Conservation (phyloP, 352 stramenopile genomes). For the Elongisporangium undulatum region DNA sequence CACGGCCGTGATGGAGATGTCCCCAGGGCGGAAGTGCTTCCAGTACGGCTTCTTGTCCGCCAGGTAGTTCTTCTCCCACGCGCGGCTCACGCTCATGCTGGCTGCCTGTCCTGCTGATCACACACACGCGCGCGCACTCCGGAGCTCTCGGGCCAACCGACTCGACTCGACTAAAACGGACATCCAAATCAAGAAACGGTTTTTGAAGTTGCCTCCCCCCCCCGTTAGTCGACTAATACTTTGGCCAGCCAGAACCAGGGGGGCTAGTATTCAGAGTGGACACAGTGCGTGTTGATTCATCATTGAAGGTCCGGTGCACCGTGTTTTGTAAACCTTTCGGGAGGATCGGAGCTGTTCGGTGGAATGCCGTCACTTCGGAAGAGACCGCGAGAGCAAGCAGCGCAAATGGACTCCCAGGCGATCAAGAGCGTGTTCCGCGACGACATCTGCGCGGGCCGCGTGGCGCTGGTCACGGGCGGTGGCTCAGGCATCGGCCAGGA, state of each 20-base stretch:
- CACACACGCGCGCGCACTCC: neutral
- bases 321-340: neutral
- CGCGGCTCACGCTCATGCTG: conserved; percentile 53
- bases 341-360: neutral
- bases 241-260: too few relatives aligned
- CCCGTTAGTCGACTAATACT: too few relatives aligned
- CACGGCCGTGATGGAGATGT: conserved; percentile 62
- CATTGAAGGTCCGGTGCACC: neutral
- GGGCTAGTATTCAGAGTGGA: too few relatives aligned
- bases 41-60: conserved; percentile 85
- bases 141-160: neutral
- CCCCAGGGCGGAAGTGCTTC: conserved; percentile 46
- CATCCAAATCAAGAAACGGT: too few relatives aligned
- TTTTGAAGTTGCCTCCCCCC: too few relatives aligned
- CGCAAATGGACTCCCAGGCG: conserved; percentile 43
- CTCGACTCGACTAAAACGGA: neutral
- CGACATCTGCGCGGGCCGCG: conserved; percentile 49
- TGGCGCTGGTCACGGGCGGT: conserved; percentile 92
- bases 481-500: conserved; percentile 94
- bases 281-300: conserved; percentile 3
- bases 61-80: conserved; percentile 64
- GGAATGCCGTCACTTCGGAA: neutral
- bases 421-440: conserved; percentile 52
- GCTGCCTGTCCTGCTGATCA: neutral
- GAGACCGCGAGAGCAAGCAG: neutral